Evolutionary conservation across 73 alveolate genomes (phyloP).

Genomic region (Tetrahymena elliotti): DNA sequence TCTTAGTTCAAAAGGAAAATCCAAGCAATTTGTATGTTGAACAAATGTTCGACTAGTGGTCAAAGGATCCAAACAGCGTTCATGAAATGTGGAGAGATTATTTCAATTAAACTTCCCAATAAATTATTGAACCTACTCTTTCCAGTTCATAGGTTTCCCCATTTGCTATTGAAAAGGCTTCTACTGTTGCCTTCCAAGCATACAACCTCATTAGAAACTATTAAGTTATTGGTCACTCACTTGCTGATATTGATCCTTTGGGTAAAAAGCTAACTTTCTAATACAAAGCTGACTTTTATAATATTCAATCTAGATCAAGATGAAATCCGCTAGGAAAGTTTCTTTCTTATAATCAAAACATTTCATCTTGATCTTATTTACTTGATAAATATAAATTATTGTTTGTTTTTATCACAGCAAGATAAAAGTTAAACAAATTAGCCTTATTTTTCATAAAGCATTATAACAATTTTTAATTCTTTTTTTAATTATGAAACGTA

Average conservation of each 20-base stretch:
- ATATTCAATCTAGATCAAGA: neutral
- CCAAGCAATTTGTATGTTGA: slow-evolving; percentile 32
- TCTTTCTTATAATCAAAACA: neutral
- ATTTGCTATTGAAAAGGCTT: neutral
- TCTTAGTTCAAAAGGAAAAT: neutral
- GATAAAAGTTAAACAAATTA: neutral
- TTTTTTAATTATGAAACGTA: neutral
- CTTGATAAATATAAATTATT: too few relatives aligned
- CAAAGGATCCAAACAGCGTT: slow-evolving; percentile 55
- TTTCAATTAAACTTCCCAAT: slow-evolving; percentile 25
- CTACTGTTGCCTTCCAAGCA: neutral
- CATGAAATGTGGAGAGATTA: slow-evolving; percentile 58
- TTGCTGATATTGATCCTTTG: neutral
- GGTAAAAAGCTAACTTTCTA: neutral
- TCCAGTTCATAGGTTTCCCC: neutral
- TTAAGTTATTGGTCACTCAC: neutral
- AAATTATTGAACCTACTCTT: neutral
- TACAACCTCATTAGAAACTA: neutral
- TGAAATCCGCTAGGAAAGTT: neutral
- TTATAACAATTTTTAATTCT: neutral
- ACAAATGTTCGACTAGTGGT: slow-evolving; percentile 65
- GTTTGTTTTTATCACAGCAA: neutral
- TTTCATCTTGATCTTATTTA: neutral
- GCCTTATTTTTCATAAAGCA: neutral
- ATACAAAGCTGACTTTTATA: neutral